These are phyloP conservation scores for Penicillium longicatenatum DNA, from an alignment of 495 filamentous ascomycete genomes.

Conservation along the genomic window DNA sequence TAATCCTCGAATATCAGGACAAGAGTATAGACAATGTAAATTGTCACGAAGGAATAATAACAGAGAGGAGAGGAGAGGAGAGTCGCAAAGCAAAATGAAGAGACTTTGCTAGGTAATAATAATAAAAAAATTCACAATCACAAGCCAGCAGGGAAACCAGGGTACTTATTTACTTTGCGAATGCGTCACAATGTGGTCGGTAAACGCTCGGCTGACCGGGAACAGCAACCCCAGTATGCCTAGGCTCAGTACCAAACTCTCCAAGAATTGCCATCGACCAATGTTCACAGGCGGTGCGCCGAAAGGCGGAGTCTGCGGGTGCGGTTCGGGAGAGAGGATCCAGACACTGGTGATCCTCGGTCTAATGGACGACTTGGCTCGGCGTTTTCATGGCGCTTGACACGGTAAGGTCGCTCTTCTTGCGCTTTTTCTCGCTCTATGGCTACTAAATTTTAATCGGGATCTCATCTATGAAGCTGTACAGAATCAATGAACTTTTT, in stretches of 20 bases:
- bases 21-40: conserved; percentile 16
- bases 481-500: not conserved
- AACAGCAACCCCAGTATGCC: conserved; percentile 23
- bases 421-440: not conserved
- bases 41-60: conserved; percentile 5
- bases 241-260: conserved; percentile 18
- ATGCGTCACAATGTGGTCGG: conserved; percentile 45
- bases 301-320: conserved; percentile 35
- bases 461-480: conserved; percentile 11
- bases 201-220: conserved; percentile 52
- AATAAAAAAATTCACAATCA: conserved; percentile 31
- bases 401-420: not conserved
- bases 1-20: conserved; percentile 6
- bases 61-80: conserved; percentile 13
- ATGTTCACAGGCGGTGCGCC: conserved; percentile 36
- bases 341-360: conserved; percentile 43
- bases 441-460: conserved; percentile 10
- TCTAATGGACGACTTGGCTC: conserved; percentile 36
- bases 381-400: conserved; percentile 9
- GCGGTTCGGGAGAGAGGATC: conserved; percentile 49
- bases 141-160: conserved; percentile 36
- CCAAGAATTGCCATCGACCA: conserved; percentile 11
- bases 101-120: conserved; percentile 14
- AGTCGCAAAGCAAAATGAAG: conserved; percentile 12
- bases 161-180: conserved; percentile 37